phyloP scores from a whole-genome alignment of 2,329 filamentous ascomycete species.

The Arthrobotrys conoides region DNA sequence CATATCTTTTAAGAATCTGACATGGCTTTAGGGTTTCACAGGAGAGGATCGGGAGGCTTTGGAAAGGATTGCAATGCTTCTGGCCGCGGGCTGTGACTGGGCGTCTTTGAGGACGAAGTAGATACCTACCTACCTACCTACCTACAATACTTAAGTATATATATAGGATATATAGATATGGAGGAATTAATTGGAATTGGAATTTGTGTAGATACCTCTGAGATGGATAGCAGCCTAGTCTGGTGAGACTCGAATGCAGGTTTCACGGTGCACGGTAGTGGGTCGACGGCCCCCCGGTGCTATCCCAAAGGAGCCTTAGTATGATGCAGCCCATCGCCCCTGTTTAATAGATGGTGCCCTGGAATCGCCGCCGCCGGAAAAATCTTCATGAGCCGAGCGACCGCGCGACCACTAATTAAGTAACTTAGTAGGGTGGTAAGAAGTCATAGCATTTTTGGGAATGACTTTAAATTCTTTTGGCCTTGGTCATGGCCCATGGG shows the following conservation, averaged over 20 bases:
- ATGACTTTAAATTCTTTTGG: too few relatives aligned
- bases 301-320: conserved; percentile 56
- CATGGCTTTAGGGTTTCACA: conserved; percentile 67
- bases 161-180: conserved; percentile 1
- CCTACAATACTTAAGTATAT: neutral
- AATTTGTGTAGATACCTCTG: conserved; percentile 18
- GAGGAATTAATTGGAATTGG: conserved; percentile 19
- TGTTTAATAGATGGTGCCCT: conserved; percentile 58
- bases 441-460: conserved; percentile 21
- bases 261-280: conserved; percentile 56
- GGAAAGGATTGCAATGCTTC: conserved; percentile 76
- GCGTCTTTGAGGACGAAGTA: conserved; percentile 63
- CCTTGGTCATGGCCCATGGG: too few relatives aligned
- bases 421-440: too few relatives aligned
- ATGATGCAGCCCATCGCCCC: conserved; percentile 59
- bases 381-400: too few relatives aligned
- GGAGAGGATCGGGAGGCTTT: conserved; percentile 76
- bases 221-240: conserved; percentile 48
- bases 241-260: conserved; percentile 49
- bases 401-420: too few relatives aligned
- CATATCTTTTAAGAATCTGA: conserved; percentile 40
- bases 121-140: conserved; percentile 2
- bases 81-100: conserved; percentile 78
- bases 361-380: conserved; percentile 36
- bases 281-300: conserved; percentile 31